Evolutionary conservation across 2,329 filamentous ascomycete species (phyloP).

Genomic region (Aureobasidium sp.): DNA sequence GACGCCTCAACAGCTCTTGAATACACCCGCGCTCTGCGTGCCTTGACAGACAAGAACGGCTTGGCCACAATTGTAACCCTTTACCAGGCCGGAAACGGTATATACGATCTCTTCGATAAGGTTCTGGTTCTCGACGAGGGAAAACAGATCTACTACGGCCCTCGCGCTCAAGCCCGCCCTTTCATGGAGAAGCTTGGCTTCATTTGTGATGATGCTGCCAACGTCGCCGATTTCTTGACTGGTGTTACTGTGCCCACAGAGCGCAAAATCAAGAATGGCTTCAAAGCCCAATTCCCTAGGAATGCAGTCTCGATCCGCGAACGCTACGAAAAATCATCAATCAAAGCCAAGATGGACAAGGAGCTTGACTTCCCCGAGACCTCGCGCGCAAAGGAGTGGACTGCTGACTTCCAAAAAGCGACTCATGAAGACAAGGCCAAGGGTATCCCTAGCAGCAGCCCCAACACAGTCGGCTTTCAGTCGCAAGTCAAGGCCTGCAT

Average conservation of each 20-base stretch:
- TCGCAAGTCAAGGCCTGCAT: slow-evolving; percentile 52
- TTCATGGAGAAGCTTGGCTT: slow-evolving; percentile 63
- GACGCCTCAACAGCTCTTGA: slow-evolving; percentile 57
- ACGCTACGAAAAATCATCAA: slow-evolving; percentile 47
- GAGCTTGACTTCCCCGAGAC: slow-evolving; percentile 54
- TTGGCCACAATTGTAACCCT: slow-evolving; percentile 57
- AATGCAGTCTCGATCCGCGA: slow-evolving; percentile 39
- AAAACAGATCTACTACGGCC: slow-evolving; percentile 59
- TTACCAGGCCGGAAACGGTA: slow-evolving; percentile 64
- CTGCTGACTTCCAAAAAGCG: slow-evolving; percentile 48
- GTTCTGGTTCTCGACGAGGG: slow-evolving; percentile 61
- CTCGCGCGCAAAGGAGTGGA: slow-evolving; percentile 42
- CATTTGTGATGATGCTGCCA: slow-evolving; percentile 54
- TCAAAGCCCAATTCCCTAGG: slow-evolving; percentile 39
- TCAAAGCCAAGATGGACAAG: slow-evolving; percentile 44
- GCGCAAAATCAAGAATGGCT: slow-evolving; percentile 37
- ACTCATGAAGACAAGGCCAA: slow-evolving; percentile 51
- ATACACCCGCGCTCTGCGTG: slow-evolving; percentile 54
- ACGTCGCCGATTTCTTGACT: slow-evolving; percentile 59
- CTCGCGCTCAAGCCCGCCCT: slow-evolving; percentile 49
- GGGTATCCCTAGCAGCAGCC: slow-evolving; percentile 46
- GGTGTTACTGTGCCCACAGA: slow-evolving; percentile 54
- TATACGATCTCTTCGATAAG: slow-evolving; percentile 65
- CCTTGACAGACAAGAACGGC: slow-evolving; percentile 56
- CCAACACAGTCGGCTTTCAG: slow-evolving; percentile 49